Evolutionary conservation across 306 rosid species (phyloP), one percentile per base, ranked within the genome.

Genomic region (Chamaecrista fasciculata): DNA sequence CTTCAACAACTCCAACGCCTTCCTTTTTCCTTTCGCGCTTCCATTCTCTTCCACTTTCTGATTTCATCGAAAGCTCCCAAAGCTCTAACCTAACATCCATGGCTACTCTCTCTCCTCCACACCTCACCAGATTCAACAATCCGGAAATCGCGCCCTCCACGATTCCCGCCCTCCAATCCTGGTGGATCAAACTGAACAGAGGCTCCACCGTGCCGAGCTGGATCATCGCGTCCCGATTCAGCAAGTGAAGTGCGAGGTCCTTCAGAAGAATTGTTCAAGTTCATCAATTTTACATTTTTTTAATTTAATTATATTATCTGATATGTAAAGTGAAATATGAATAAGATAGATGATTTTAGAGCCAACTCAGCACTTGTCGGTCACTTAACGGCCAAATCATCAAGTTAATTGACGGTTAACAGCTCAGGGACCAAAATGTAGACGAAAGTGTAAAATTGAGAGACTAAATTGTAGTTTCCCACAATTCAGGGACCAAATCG

Each of bases 141-240:
- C 88, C 97, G 6, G 87, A 85, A 2, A 94, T 84, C 1, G 95
- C 85, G 16, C 91, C 99, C 77, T 94, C 99, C 19, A 88, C 83
- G 19, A 94, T 78, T 40, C 99, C 99, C 0, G 79, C 74, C 48
- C 89, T 68, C 4, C 88, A 81, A 20, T 82, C 99, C 81, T 81
- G 81, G 1, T 78, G 56, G 0, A 88, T 73, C 1, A 88, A 46
- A 0, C 86, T 62, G 39, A 94, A 94, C 1, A 94, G 79, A 29
- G 88, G 83, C 7, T 90, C 85, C 9, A 89, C 85, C 8, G 58
- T 90, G 15, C 96, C 87, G 34, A 94, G 83, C 4, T 84, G 79
- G 4, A 94, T 52, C 79, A 88, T 49, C 0, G 91, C 76, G 9
- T 49, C 19, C 25, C 97, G 84, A 53, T 94, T 94, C 4, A 76